These are phyloP conservation scores for Dioscorea cayenensis DNA, from an alignment of 116 monocot species.

Conservation along the genomic window DNA sequence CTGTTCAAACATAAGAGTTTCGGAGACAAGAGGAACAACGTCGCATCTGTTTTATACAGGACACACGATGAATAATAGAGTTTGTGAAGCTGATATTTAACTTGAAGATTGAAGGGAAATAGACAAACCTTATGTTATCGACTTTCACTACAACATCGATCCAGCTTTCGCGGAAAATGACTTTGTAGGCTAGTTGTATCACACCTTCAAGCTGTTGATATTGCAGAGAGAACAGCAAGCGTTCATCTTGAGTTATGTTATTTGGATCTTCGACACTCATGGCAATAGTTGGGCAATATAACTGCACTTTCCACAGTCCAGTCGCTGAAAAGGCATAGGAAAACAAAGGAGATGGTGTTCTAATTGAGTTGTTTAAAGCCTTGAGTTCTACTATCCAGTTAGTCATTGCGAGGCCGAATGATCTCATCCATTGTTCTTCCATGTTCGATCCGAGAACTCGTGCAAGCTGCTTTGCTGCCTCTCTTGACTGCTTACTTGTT, in stretches of 20 bases:
- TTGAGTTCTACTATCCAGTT: constrained; percentile 48
- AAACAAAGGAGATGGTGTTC: constrained; percentile 38
- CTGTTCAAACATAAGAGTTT: constrained; percentile 45
- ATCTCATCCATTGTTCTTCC: constrained; percentile 74
- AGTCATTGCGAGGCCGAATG: constrained; percentile 57
- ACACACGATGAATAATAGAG: too few relatives aligned
- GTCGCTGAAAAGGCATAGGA: constrained; percentile 52
- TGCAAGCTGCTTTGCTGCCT: constrained; percentile 35
- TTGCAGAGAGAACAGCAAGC: constrained; percentile 58
- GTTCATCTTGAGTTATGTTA: constrained; percentile 37
- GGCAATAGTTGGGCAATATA: constrained; percentile 63
- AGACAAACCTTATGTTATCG: constrained; percentile 62
- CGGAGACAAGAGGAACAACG: constrained; percentile 40
- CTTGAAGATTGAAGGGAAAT: neutral
- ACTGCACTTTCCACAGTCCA: constrained; percentile 70
- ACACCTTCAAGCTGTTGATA: constrained; percentile 79
- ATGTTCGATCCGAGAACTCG: constrained; percentile 52
- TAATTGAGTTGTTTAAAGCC: constrained; percentile 19
- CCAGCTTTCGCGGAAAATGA: constrained; percentile 33
- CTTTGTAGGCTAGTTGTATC: constrained; percentile 59
- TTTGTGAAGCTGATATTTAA: neutral
- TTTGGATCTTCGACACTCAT: constrained; percentile 38
- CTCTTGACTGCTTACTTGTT: constrained; percentile 24
- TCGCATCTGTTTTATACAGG: constrained; percentile 37
- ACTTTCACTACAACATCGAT: constrained; percentile 52